phyloP scores from a whole-genome alignment of 129 eudicot species.

The Flaveria linearis region DNA sequence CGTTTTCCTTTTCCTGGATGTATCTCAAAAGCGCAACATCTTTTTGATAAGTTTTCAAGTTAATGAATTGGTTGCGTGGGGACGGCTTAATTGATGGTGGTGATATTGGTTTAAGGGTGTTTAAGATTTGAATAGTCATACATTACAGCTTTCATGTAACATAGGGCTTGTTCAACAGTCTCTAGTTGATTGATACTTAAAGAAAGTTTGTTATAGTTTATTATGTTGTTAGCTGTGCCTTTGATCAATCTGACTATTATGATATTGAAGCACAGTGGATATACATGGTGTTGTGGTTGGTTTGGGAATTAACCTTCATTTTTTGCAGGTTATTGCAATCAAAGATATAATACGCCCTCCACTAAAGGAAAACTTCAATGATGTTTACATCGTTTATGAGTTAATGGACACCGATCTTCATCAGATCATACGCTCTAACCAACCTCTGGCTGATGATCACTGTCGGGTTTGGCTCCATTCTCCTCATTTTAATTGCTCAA shows the following conservation, averaged over 20 bases:
- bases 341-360: slow-evolving; percentile 90
- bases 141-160: background rate
- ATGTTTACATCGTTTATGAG: slow-evolving; percentile 85
- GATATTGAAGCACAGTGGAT: background rate
- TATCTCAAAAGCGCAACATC: background rate
- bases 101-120: slow-evolving; percentile 12
- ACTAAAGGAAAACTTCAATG: slow-evolving; percentile 74
- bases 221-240: background rate
- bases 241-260: slow-evolving; percentile 7
- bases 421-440: slow-evolving; percentile 86
- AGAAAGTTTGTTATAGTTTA: background rate
- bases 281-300: slow-evolving; percentile 7
- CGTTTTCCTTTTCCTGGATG: background rate
- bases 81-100: slow-evolving; percentile 10
- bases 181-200: slow-evolving; percentile 10
- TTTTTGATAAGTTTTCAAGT: background rate
- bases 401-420: slow-evolving; percentile 96
- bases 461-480: slow-evolving; percentile 72
- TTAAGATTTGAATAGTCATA: slow-evolving; percentile 21
- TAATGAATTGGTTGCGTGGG: background rate
- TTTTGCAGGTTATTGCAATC: slow-evolving; percentile 70
- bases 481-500: background rate
- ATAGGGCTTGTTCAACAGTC: slow-evolving; percentile 9
- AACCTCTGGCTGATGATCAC: slow-evolving; percentile 77
- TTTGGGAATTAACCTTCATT: slow-evolving; percentile 9